Evolutionary conservation across 352 stramenopile genomes (phyloP).

Genomic region (Pythium rishiriense): DNA sequence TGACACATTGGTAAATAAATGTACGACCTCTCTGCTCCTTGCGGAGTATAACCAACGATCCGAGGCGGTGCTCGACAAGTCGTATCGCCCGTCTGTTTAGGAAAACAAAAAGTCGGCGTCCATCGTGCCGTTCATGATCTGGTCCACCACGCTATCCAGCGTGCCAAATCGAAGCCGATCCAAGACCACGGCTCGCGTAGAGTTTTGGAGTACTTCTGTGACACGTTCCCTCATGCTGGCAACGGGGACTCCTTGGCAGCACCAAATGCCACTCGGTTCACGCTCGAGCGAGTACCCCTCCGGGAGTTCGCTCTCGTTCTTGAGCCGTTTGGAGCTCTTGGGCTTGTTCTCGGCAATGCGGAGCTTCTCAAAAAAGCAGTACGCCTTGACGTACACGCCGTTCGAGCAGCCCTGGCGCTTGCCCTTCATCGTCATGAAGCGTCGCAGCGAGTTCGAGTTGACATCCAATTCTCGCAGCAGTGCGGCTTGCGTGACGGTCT

Average conservation of each 20-base stretch:
- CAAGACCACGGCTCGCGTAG: too few relatives aligned
- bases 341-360: constrained; percentile 41
- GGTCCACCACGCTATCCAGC: not conserved
- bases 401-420: constrained; percentile 51
- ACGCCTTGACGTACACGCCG: constrained; percentile 45
- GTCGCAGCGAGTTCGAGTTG: constrained; percentile 51
- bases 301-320: constrained; percentile 32
- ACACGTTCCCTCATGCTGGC: not conserved
- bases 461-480: constrained; percentile 40
- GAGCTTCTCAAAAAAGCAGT: constrained; percentile 62
- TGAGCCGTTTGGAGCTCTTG: constrained; percentile 50
- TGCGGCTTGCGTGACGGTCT: constrained; percentile 41
- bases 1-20: too few relatives aligned
- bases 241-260: not conserved
- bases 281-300: constrained; percentile 31
- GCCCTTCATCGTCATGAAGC: constrained; percentile 49
- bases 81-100: too few relatives aligned
- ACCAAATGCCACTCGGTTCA: constrained; percentile 20
- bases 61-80: too few relatives aligned
- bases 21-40: too few relatives aligned
- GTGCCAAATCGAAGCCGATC: too few relatives aligned
- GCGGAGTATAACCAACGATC: too few relatives aligned
- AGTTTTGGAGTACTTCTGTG: not conserved
- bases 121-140: not conserved
- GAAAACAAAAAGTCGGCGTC: too few relatives aligned